phyloP scores from a whole-genome alignment of 257 asterid genomes.

The Solanum corneliomulleri region DNA sequence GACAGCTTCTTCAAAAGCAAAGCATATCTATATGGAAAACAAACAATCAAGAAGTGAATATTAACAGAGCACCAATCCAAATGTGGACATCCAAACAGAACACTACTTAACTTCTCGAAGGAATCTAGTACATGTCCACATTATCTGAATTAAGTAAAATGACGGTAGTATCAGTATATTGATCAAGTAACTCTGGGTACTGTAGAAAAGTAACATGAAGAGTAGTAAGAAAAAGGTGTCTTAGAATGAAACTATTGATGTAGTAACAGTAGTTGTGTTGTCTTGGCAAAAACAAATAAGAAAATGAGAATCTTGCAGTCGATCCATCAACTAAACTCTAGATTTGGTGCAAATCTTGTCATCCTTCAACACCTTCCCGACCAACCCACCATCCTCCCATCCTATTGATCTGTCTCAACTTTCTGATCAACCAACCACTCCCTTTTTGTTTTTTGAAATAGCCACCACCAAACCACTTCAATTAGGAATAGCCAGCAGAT shows the following conservation, averaged over 20 bases:
- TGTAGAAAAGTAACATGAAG: not conserved
- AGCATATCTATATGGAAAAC: not conserved
- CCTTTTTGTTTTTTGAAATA: not conserved
- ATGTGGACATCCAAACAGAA: not conserved
- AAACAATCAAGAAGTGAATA: not conserved
- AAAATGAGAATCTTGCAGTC: not conserved
- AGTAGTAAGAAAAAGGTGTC: not conserved
- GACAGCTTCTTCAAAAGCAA: not conserved
- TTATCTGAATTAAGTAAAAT: not conserved
- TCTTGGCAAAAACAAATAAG: not conserved
- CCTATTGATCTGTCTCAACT: not conserved
- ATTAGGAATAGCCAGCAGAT: not conserved
- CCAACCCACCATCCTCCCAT: not conserved
- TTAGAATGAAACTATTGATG: not conserved
- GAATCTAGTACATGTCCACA: not conserved
- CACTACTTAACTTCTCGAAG: not conserved
- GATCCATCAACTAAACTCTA: not conserved
- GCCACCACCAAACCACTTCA: not conserved
- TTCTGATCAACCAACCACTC: not conserved
- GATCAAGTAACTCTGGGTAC: not conserved
- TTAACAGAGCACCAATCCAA: not conserved
- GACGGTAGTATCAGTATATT: not conserved
- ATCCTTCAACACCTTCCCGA: not conserved
- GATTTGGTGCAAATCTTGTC: not conserved
- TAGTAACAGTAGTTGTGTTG: not conserved